Evolutionary conservation across 345 rosid species (phyloP), one percentile per base, ranked within the genome.

Genomic region (Anastatica hierochuntica): DNA sequence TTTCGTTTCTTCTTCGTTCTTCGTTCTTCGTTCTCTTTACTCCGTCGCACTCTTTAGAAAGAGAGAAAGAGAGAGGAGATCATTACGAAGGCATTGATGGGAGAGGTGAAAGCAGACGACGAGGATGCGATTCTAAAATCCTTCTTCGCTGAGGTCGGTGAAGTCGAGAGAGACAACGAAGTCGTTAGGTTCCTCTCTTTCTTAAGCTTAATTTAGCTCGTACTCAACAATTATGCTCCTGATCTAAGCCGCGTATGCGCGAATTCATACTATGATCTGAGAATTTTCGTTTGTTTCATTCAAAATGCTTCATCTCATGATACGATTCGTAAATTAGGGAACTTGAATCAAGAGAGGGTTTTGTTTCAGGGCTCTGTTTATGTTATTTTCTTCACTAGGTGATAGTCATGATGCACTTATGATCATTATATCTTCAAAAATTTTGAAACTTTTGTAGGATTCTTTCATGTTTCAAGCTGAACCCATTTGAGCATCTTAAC

Each of bases 111-210:
- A 45, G 58, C 30, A 48, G 88, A 77, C 27, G 95, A 84, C 10
- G 98, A n/a, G n/a, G n/a, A 87, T 60, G 72, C 84, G 60, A 82
- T 90, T 52, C 86, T 90, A 23, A 90, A 90, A 70, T 82, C 81
- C 63, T 90, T 90, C 87, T 80, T 84, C 53, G 95, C 98, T 7
- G 98, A 90, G 68, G 98, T 90, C 54, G 73, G 96, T 74, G 95
- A 90, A 78, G 96, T 84, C 19, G 97, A 90, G 70, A 69, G 97
- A 46, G 97, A 90, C 55, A 86, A 86, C 77, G 96, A 90, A 80
- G 98, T 90, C 67, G n/a, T 56, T 75, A 84, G 96, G 96, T 81
- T 64, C 51, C 46, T 61, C 42, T n/a, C n/a, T n/a, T n/a, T n/a
- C n/a, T n/a, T n/a, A n/a, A n/a, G n/a, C n/a, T n/a, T n/a, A n/a